These are phyloP conservation scores for Collybia mongolica DNA, from an alignment of 768 basidiomycete genomes.

Conservation along the genomic window DNA sequence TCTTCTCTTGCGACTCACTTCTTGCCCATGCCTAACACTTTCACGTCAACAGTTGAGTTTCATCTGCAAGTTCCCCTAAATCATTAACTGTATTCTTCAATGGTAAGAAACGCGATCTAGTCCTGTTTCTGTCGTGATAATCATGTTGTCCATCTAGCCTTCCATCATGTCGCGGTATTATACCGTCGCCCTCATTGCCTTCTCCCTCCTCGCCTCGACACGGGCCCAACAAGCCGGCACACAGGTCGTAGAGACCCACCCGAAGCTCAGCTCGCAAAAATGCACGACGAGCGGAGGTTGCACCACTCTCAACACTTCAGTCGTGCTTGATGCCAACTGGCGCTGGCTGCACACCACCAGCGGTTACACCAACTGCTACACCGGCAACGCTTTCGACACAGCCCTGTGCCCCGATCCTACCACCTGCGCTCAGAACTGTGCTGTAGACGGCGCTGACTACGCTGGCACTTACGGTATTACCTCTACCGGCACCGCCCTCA, in stretches of 20 bases:
- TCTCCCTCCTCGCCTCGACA: conserved; percentile 38
- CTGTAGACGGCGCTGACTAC: conserved; percentile 48
- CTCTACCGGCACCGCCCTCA: conserved; percentile 41
- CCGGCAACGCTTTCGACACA: conserved; percentile 54
- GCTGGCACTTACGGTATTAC: conserved; percentile 53
- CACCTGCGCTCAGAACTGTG: conserved; percentile 45
- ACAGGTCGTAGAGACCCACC: conserved; percentile 26
- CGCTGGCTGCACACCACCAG: conserved; percentile 46
- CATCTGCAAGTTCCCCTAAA: too few species aligned
- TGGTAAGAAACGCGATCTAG: too few species aligned
- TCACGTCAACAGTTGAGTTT: too few species aligned
- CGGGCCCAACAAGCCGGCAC: conserved; percentile 57
- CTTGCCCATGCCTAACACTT: too few species aligned
- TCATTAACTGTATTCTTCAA: too few species aligned
- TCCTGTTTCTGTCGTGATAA: too few species aligned
- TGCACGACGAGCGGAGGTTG: conserved; percentile 46
- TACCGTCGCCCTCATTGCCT: conserved; percentile 30
- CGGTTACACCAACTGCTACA: conserved; percentile 47
- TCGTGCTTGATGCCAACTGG: conserved; percentile 59
- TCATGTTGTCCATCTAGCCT: too few species aligned
- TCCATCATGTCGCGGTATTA: too few species aligned
- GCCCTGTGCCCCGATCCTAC: conserved; percentile 47
- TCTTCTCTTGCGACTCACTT: too few species aligned
- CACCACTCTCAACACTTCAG: conserved; percentile 27
- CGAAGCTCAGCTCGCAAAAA: conserved; percentile 36